Evolutionary conservation across 2,329 filamentous ascomycete genomes (phyloP).

Genomic region (Xylaria sp.): DNA sequence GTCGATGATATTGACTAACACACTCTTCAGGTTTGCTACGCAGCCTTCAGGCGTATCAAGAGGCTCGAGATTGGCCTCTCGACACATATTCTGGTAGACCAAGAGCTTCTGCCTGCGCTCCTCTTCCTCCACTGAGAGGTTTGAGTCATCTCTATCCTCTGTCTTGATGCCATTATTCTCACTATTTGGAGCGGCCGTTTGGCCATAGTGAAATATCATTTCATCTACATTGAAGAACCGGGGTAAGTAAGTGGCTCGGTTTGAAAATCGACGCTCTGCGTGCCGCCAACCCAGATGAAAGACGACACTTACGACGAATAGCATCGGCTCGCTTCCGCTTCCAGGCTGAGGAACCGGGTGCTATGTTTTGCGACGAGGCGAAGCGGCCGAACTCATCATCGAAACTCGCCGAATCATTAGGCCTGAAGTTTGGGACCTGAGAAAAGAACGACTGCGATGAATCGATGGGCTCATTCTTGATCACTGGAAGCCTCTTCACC

Average conservation of each 20-base stretch:
- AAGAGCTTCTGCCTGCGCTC: background rate
- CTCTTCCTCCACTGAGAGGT: background rate
- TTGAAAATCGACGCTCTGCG: background rate
- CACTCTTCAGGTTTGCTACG: slow-evolving; percentile 19
- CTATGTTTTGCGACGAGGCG: slow-evolving; percentile 25
- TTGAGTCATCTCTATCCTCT: background rate
- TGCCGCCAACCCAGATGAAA: background rate
- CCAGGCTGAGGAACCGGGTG: slow-evolving; percentile 10
- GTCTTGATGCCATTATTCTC: slow-evolving; percentile 1
- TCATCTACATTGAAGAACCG: slow-evolving; percentile 8
- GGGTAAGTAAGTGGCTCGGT: background rate
- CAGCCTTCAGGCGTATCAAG: slow-evolving; percentile 19
- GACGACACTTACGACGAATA: slow-evolving; percentile 13
- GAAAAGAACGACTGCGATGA: slow-evolving; percentile 28
- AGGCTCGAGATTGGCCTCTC: slow-evolving; percentile 18
- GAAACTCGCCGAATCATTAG: slow-evolving; percentile 21
- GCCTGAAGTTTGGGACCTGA: slow-evolving; percentile 22
- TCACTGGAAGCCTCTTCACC: background rate
- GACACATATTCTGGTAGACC: slow-evolving; percentile 16
- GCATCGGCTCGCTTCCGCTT: slow-evolving; percentile 11
- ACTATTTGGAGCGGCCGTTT: background rate
- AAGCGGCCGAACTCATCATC: slow-evolving; percentile 28
- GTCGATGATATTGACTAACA: slow-evolving; percentile 30
- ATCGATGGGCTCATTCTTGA: slow-evolving; percentile 14
- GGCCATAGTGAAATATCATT: slow-evolving; percentile 17